phyloP scores from a whole-genome alignment of 306 rosid genomes.

The Rosa chinensis region DNA sequence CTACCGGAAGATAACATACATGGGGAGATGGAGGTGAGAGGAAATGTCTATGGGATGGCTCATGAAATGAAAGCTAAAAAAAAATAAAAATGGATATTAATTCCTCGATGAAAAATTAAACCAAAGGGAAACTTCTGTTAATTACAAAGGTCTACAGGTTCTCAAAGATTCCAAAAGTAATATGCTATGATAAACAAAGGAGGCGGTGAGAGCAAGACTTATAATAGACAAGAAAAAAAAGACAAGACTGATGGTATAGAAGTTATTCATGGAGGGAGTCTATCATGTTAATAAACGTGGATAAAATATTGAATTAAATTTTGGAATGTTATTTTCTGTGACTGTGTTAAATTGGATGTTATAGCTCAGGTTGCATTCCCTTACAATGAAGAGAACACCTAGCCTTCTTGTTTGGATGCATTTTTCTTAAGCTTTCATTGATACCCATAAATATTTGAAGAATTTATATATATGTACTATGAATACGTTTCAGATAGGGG shows the following conservation, averaged over 20 bases:
- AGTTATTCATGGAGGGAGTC: neutral
- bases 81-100: neutral
- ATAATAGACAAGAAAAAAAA: neutral
- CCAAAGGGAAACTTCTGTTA: neutral
- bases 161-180: neutral
- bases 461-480: neutral
- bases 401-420: neutral
- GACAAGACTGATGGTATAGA: neutral
- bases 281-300: neutral
- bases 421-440: neutral
- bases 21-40: neutral
- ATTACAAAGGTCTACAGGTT: neutral
- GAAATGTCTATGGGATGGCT: neutral
- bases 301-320: neutral
- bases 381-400: neutral
- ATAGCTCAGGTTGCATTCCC: neutral
- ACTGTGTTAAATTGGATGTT: neutral
- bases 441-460: neutral
- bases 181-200: neutral
- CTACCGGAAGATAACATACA: neutral
- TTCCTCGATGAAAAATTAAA: neutral
- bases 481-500: slow-evolving; percentile 80
- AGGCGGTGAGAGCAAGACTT: neutral
- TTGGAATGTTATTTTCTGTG: neutral
- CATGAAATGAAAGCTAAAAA: neutral